These are phyloP conservation scores for Pseudomonodictys pantanalensis DNA, from an alignment of 495 filamentous ascomycete species.

Conservation along the genomic window DNA sequence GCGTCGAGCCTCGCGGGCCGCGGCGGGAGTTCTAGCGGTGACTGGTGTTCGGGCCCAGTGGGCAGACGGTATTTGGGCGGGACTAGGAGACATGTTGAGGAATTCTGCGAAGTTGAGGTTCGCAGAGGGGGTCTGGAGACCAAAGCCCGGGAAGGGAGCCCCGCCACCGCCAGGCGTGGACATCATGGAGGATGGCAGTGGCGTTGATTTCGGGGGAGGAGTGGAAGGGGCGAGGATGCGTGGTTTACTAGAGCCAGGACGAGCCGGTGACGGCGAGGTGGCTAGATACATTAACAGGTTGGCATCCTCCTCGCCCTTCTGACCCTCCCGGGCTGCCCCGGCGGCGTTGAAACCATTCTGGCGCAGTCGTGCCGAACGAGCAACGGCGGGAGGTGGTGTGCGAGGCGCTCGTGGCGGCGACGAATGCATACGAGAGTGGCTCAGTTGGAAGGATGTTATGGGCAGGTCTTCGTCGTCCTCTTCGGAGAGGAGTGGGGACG, in stretches of 20 bases:
- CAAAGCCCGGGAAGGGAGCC: constrained; percentile 56
- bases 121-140: constrained; percentile 57
- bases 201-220: constrained; percentile 74
- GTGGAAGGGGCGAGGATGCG: constrained; percentile 74
- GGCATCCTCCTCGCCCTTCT: constrained; percentile 75
- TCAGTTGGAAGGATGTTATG: constrained; percentile 66
- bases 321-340: constrained; percentile 36
- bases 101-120: constrained; percentile 96
- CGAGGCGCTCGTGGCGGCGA: constrained; percentile 63
- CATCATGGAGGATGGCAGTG: constrained; percentile 82
- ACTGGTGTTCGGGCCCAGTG: constrained; percentile 57
- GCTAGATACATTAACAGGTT: constrained; percentile 90
- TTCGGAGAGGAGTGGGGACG: constrained; percentile 67
- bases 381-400: constrained; percentile 64
- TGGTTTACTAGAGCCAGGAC: constrained; percentile 43
- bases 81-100: constrained; percentile 93
- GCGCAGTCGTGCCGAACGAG: constrained; percentile 38
- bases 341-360: constrained; percentile 33
- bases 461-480: constrained; percentile 79
- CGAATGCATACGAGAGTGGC: constrained; percentile 56
- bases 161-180: constrained; percentile 73
- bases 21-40: constrained; percentile 57
- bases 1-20: constrained; percentile 55
- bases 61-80: constrained; percentile 70
- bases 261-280: constrained; percentile 83